Percentiles rank a stretch among this genome's conserved stretches.
phyloP scores from a whole-genome alignment of 805 yeast species.

The Nematodospora valgi region DNA sequence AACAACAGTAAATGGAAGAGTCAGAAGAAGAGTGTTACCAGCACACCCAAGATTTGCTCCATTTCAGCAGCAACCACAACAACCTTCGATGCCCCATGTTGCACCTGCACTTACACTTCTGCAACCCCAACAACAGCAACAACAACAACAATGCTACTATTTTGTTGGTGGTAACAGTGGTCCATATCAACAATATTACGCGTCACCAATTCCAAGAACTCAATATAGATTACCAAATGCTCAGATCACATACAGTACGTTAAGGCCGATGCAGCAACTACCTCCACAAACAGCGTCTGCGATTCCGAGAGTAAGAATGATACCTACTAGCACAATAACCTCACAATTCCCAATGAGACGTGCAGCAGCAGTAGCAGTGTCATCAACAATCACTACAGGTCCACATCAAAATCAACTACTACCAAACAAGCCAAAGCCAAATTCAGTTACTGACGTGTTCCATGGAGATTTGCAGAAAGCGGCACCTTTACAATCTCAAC shows the following conservation, averaged over 20 bases:
- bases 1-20: no score
- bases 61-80: background rate
- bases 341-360: constrained; percentile 1
- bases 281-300: background rate
- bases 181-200: background rate
- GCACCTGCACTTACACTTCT: no score
- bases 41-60: background rate
- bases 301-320: background rate
- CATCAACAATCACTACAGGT: background rate
- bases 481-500: constrained; percentile 52
- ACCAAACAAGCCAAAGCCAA: constrained; percentile 1
- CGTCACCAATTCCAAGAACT: constrained; percentile 5
- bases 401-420: constrained; percentile 1
- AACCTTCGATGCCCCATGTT: background rate
- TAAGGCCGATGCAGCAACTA: constrained; percentile 3
- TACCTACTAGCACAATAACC: background rate
- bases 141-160: constrained; percentile 1
- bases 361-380: background rate
- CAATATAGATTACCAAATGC: constrained; percentile 8
- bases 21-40: background rate
- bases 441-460: constrained; percentile 46
- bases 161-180: background rate
- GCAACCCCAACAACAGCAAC: no score
- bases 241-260: constrained; percentile 9
- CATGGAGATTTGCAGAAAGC: constrained; percentile 42